Evolutionary conservation across 139 green algal species (phyloP), one percentile per base, ranked within the genome.

Genomic region (Tetradesmus lagerheimii): DNA sequence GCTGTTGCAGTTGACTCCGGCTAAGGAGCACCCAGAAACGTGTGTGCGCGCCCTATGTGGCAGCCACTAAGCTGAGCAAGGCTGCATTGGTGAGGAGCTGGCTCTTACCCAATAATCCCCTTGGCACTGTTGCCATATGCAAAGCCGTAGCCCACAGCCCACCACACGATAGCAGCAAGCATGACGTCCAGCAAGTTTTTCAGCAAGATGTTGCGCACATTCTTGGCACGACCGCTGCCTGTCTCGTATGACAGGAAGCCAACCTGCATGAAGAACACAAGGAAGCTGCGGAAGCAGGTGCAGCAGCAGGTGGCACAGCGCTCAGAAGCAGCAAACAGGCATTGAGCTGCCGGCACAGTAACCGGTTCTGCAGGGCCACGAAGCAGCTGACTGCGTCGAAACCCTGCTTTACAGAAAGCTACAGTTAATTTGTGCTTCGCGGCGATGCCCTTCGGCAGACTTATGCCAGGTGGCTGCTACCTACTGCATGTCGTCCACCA

Each of bases 101-200:
- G n/a, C 8, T 71, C 91, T 90, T 82, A 95, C 93, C 94, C 94
- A 0, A 96, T 93, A 62, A 96, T 92, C n/a, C 93, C 92, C 23
- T 37, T 50, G 1, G 88, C 89, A 3, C 67, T 88, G 12, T 84
- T 39, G 20, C 95, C 96, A 57, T 96, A 93, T 16, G 92, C 90
- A 78, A 98, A 96, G n/a, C 91, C 95, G 57, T 93, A 97, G 0
- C 96, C 96, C 0, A 97, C 82, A 0, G 93, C 86, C 94, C 94
- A 96, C 92, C 93, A 96, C 25, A 88, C 87, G 5, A 95, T 45
- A 0, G 90, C 90, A n/a, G 80, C 90, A 8, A 93, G n/a, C 77
- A 95, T 87, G 12, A 94, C 87, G 57, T 94, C 91, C 37, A 94
- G 84, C 29, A 90, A 71, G 77, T 95, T 95, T 64, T 95, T 95